These are phyloP conservation scores for Tagetes patula DNA, from an alignment of 129 eudicot genomes.

Conservation along the genomic window DNA sequence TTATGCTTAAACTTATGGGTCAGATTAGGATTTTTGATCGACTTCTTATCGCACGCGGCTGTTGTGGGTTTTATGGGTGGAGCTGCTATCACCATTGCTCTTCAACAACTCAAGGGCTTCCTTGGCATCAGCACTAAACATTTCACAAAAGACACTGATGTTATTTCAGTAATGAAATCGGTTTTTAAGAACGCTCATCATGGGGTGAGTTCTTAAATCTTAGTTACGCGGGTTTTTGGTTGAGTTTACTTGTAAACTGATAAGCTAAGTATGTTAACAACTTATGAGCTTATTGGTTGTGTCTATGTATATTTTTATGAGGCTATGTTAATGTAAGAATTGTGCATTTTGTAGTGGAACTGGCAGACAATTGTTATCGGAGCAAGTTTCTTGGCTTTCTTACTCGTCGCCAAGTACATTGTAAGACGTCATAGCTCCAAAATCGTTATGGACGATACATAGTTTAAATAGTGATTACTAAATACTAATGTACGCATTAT, in stretches of 20 bases:
- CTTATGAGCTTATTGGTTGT: neutral
- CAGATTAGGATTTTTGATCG: constrained; percentile 78
- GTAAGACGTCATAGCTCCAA: constrained; percentile 38
- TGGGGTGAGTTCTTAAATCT: constrained; percentile 48
- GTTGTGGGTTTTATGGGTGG: constrained; percentile 86
- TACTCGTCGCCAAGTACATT: constrained; percentile 63
- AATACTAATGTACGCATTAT: neutral
- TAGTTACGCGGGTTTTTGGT: neutral
- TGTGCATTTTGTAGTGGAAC: constrained; percentile 65
- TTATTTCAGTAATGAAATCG: constrained; percentile 68
- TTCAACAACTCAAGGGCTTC: constrained; percentile 87
- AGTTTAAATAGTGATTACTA: neutral
- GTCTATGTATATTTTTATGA: neutral
- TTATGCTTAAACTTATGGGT: neutral
- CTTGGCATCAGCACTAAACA: constrained; percentile 55
- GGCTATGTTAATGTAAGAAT: neutral
- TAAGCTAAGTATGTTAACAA: no score
- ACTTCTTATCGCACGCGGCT: constrained; percentile 82
- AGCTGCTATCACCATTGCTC: constrained; percentile 87
- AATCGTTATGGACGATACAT: neutral
- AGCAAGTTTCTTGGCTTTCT: constrained; percentile 63
- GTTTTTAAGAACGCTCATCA: constrained; percentile 55
- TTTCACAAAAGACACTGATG: constrained; percentile 68
- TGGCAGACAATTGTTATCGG: constrained; percentile 83
- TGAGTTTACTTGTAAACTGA: neutral